Evolutionary conservation across 345 rosid genomes (phyloP), one percentile per base, ranked within the genome.

Genomic region (Citrus inodora): DNA sequence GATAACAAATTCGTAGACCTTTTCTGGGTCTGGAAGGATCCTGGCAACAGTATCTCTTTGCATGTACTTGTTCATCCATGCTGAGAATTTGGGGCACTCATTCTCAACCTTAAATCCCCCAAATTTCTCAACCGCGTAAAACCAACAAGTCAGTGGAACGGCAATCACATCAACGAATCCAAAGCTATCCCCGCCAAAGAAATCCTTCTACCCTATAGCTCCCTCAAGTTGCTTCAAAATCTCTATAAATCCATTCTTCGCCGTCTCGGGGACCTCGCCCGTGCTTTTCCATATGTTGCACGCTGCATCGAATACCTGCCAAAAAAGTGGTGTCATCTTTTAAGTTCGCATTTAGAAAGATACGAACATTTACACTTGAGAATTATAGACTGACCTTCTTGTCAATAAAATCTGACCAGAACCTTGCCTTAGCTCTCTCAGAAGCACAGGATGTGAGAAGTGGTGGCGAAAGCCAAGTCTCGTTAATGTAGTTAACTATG

Each of bases 321-420:
- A 65, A 46, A 46, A 16, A 13, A 46, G 51, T 46, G 1, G 17
- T 46, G 51, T 13, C 51, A 46, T 46, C 51, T 3, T 13, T 46
- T 3, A 46, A 13, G 17, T 46, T 4, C 51, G 5, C 51, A 46
- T 46, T 46, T 46, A 11, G 1, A 46, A 46, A 11, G 14, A 13
- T 11, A 46, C 51, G 13, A 46, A 13, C 51, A 46, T 46, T 13
- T 4, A 4, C 0, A 46, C 51, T 46, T 46, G 17, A 3, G 51
- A 46, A 46, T 13, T 13, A 46, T 13, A 46, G 4, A 13, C 51
- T 46, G 17, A 92, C 97, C 93, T 85, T 89, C 93, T 85, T 89
- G 79, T 93, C 98, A 2, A 93, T 78, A 71, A 82, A 93, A 69
- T 92, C 93, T 0, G 87, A 87, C 98, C 97, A 92, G 70, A 92